Percentiles rank a stretch among this genome's conserved stretches.
phyloP scores from a whole-genome alignment of 176 grass and related monocot genomes.

The Triticum monococcum region DNA sequence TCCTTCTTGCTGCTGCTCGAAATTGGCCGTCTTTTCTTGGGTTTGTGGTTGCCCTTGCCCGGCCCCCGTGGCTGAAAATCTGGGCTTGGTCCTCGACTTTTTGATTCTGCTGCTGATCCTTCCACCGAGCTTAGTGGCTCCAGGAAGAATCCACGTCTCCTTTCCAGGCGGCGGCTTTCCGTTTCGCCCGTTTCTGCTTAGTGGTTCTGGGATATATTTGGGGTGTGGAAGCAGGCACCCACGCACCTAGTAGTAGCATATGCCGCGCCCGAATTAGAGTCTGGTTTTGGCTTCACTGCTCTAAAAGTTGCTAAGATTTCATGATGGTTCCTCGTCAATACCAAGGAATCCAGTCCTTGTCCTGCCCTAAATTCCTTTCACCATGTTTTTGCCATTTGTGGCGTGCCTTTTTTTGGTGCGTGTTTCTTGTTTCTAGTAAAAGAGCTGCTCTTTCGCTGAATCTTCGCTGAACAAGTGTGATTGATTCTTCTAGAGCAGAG shows the following conservation, averaged over 20 bases:
- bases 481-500: background rate
- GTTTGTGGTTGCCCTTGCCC: background rate
- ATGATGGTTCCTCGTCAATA: background rate
- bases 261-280: background rate
- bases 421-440: background rate
- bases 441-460: background rate
- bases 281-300: background rate
- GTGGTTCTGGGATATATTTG: background rate
- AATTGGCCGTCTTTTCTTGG: background rate
- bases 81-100: background rate
- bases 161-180: conserved; percentile 9
- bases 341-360: background rate
- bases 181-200: background rate
- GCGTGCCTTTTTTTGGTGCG: background rate
- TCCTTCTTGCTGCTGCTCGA: background rate
- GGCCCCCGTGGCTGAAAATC: background rate
- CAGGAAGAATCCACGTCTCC: background rate
- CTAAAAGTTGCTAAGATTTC: conserved; percentile 13
- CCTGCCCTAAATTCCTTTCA: background rate
- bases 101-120: conserved; percentile 5
- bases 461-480: background rate
- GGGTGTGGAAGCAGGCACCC: background rate
- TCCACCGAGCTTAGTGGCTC: background rate
- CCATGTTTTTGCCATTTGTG: background rate
- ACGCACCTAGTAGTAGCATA: background rate